Evolutionary conservation across 345 rosid species (phyloP), one percentile per base, ranked within the genome.

Genomic region (Syzygium grande): DNA sequence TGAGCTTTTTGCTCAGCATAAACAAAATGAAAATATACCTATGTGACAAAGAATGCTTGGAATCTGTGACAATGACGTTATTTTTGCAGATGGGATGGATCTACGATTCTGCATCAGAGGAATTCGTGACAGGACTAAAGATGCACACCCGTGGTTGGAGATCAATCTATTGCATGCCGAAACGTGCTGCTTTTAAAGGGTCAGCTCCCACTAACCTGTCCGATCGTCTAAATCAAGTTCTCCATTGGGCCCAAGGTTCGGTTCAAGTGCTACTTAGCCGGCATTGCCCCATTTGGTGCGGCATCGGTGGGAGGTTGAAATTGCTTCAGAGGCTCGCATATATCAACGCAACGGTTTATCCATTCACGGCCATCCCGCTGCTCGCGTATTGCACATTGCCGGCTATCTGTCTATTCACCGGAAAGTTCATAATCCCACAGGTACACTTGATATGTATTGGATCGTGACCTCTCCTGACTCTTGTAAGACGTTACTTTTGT

Each of bases 361-460:
- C 94, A 21, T 27, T 91, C 88, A 90, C 94, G 4, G 77, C 90
- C 21, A 89, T 93, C 63, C 94, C 93, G 52, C 91, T 91, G 78
- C 89, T 92, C 30, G 87, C 88, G n/a, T 93, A 91, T 29, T 93
- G 92, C 87, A 84, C 91, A 23, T 27, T 93, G 88, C 92, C 93
- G 1, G 92, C 93, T 9, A 89, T 92, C 58, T 92, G 93, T 77
- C 91, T 92, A 23, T 89, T 91, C 84, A 90, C 93, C 13, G 93
- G 93, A 88, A 91, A 93, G 83, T 91, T 90, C 89, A 91, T 93
- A 43, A 87, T 91, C 78, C 93, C 94, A 49, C 91, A 89, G 92
- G 94, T 91, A 89, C 85, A n/a, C 38, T 11, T 11, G 59, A 51
- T 73, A 56, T 9, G 19, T n/a, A 16, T 43, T 19, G 83, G 83